A percentile compares a stretch with the other conserved stretches of the same genome.
phyloP scores from a whole-genome alignment of 441 rosid genomes.

The Omphalea diandra region DNA sequence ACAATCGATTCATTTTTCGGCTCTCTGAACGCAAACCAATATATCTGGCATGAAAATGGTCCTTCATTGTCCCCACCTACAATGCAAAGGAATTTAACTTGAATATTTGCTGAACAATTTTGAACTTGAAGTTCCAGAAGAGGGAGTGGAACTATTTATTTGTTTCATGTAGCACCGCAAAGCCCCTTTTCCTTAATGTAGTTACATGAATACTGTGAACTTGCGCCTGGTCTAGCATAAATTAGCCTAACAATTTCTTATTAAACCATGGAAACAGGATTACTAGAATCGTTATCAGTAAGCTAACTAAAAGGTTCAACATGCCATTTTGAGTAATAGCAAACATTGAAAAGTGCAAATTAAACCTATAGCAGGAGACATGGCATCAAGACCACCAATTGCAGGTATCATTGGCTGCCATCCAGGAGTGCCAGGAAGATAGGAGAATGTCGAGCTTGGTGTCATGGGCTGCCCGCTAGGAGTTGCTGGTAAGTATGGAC shows the following conservation, averaged over 20 bases:
- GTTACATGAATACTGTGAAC: no score
- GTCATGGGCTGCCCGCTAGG: conserved; percentile 99
- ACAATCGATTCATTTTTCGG: conserved; percentile 45
- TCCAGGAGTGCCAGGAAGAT: conserved; percentile 95
- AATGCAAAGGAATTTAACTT: conserved; percentile 7
- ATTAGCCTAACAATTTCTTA: no score
- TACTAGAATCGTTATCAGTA: no score
- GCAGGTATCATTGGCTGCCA: conserved; percentile 99
- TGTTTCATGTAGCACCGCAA: no score
- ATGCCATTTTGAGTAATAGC: background rate
- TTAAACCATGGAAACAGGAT: no score
- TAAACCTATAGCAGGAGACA: conserved; percentile 91
- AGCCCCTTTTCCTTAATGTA: no score
- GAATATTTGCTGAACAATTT: background rate
- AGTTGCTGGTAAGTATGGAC: conserved; percentile 89
- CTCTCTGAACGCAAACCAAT: conserved; percentile 59
- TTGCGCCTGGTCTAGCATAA: no score
- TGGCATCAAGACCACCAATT: conserved; percentile 78
- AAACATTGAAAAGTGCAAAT: conserved; percentile 11
- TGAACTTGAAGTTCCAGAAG: no score
- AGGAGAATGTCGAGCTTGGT: conserved; percentile 70
- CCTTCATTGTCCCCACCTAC: no score
- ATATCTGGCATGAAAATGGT: no score
- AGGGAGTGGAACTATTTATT: no score
- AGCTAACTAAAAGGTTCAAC: background rate